A percentile compares a stretch with the other conserved stretches of the same genome.
Conservation (phyloP, 73 alveolate species). For the Tetrahymena malaccensis region DNA sequence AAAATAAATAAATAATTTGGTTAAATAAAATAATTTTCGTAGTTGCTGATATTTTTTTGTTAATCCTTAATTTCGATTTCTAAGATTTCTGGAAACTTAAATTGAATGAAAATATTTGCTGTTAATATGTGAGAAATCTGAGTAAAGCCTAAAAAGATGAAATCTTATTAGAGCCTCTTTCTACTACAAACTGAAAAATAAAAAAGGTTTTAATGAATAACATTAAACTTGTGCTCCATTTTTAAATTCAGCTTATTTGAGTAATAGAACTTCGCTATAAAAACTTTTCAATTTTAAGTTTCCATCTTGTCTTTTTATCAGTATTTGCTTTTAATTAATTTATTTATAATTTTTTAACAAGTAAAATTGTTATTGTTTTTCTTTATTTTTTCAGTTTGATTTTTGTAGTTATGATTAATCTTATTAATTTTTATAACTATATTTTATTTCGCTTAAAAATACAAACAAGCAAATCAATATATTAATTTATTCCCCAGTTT, state of each 20-base stretch:
- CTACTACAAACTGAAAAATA: neutral
- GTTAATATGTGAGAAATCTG: neutral
- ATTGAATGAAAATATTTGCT: neutral
- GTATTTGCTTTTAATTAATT: too few relatives aligned
- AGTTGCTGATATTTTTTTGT: neutral
- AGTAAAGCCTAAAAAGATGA: neutral
- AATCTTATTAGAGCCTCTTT: neutral
- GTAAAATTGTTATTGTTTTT: neutral
- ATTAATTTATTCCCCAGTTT: too few relatives aligned
- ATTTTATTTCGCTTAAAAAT: too few relatives aligned
- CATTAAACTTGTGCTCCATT: neutral
- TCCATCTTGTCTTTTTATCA: neutral
- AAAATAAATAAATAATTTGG: too few relatives aligned
- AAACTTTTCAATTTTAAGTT: neutral
- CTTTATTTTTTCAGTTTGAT: neutral
- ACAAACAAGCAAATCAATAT: too few relatives aligned
- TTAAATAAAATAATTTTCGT: too few relatives aligned
- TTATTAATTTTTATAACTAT: too few relatives aligned
- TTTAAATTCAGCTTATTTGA: neutral
- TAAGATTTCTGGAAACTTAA: neutral
- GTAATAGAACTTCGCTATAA: neutral
- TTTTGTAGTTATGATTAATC: too few relatives aligned
- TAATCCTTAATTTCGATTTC: neutral
- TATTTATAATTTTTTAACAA: too few relatives aligned
- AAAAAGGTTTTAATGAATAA: neutral